Evolutionary conservation across 129 eudicot species (phyloP).

Genomic region (Deinandra increscens): DNA sequence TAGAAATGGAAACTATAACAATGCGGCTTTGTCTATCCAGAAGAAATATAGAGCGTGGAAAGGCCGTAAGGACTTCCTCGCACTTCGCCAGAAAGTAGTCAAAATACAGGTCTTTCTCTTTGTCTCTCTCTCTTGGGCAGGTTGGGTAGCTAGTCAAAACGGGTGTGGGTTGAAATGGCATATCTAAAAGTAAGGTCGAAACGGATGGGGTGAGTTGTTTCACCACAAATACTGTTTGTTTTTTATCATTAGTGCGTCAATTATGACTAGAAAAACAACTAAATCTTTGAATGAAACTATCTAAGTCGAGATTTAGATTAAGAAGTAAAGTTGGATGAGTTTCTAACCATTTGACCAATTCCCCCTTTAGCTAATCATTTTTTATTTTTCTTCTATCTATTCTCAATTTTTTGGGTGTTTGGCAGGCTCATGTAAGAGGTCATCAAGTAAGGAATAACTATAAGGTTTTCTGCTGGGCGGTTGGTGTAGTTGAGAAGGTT

Average conservation of each 20-base stretch:
- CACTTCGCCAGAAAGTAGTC: conserved; percentile 91
- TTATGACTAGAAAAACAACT: neutral
- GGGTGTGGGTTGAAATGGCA: neutral
- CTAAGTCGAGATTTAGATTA: neutral
- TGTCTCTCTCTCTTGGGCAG: neutral
- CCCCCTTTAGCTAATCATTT: too few relatives aligned
- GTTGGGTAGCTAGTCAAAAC: neutral
- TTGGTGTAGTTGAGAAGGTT: conserved; percentile 75
- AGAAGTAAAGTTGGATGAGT: neutral
- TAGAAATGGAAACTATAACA: conserved; percentile 49
- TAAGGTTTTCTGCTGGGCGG: conserved; percentile 87
- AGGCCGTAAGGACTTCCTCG: conserved; percentile 78
- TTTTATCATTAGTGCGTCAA: neutral
- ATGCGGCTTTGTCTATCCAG: conserved; percentile 85
- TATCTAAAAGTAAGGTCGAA: neutral
- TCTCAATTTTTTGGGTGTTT: conserved; percentile 12
- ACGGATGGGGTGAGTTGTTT: neutral
- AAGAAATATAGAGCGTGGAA: conserved; percentile 91
- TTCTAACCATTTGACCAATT: neutral
- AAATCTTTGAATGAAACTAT: neutral
- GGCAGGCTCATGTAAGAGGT: conserved; percentile 97
- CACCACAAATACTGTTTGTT: neutral
- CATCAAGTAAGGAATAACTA: conserved; percentile 81
- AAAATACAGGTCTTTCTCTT: conserved; percentile 72
- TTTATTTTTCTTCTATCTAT: neutral